Conservation (phyloP, 495 filamentous ascomycete species). For the Penicillium turbatum region DNA sequence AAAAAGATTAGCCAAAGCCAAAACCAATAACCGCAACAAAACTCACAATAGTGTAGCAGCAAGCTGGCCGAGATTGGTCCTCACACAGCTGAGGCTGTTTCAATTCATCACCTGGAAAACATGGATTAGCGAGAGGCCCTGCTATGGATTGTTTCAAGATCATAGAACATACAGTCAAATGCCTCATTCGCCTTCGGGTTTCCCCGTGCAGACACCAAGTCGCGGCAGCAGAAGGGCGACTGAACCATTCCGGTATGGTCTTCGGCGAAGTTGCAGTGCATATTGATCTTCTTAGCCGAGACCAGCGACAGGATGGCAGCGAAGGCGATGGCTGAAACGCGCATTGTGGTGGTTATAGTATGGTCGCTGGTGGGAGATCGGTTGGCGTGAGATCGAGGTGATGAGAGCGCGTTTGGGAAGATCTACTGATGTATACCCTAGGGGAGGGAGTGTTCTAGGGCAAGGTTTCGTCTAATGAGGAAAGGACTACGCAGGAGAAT, state of each 20-base stretch:
- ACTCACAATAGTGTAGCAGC: conserved; percentile 23
- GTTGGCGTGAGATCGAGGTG: not conserved
- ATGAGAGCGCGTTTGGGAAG: not conserved
- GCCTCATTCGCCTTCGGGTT: conserved; percentile 29
- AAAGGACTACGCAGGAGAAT: conserved; percentile 13
- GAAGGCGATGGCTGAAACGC: conserved; percentile 25
- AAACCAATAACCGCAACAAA: not conserved
- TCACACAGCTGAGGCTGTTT: conserved; percentile 24
- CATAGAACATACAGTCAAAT: conserved; percentile 26
- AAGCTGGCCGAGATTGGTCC: conserved; percentile 28
- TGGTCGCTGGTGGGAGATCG: not conserved
- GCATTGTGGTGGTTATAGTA: conserved; percentile 24
- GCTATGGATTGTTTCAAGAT: not conserved
- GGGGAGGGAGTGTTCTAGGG: not conserved
- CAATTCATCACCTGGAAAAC: conserved; percentile 10
- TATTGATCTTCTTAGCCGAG: conserved; percentile 27
- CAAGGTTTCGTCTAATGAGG: not conserved
- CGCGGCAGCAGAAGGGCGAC: conserved; percentile 38
- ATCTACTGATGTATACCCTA: conserved; percentile 9
- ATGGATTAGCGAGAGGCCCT: not conserved
- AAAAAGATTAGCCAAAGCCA: conserved; percentile 2
- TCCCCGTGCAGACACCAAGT: conserved; percentile 17
- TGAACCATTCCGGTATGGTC: conserved; percentile 37
- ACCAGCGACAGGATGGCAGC: conserved; percentile 20
- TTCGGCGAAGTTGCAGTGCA: conserved; percentile 31